Base-by-base conservation (phyloP, 495 filamentous ascomycete genomes). In the Xylaria sp. region DNA sequence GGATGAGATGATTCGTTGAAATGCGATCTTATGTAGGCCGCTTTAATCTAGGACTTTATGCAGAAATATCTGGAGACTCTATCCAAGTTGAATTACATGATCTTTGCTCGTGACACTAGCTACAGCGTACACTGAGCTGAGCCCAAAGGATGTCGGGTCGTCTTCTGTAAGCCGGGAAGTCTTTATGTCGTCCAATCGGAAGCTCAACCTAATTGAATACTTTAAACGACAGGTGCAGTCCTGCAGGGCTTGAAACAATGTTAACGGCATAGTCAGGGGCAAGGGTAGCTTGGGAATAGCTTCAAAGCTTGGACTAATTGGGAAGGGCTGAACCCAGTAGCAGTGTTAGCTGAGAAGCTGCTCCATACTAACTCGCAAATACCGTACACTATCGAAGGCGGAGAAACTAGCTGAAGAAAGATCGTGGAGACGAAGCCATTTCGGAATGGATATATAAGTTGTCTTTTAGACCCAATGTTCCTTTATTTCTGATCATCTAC, bases 261-360 rank as follows among this genome's bases (percentile, higher is more conserved):
- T 63, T 63, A n/a, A 33, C 26, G 1, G 29, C 21, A 26, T 17
- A 43, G 31, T 31, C 21, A 55, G 64, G 64, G 48, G 64, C 12
- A 52, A 66, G 11, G 59, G n/a, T 29, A 43, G 37, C 29, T 31
- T 55, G 5, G 33, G 33, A 41, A 67, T 67, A 55, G 64, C 33
- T 55, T 55, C 64, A 31, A 53, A 55, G 35, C 48, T 48, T 55
- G 48, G 19, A 41, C 64, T 0, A 29, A 55, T 55, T 26, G 48
- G 35, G 46, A 67, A 40, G 33, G 48, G 64, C 64, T 67, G 64
- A 63, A 50, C 50, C 21, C 46, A n/a, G 14, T 46, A 41, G 19
- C 46, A 48, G 29, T 37, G 4, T 5, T 53, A 43, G 43, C 55
- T 58, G 15, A 46, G 17, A 24, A 17, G 53, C 12, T 15, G 11